phyloP scores from a whole-genome alignment of 2,329 filamentous ascomycete species.

The Aspergillus pseudoglaucus region DNA sequence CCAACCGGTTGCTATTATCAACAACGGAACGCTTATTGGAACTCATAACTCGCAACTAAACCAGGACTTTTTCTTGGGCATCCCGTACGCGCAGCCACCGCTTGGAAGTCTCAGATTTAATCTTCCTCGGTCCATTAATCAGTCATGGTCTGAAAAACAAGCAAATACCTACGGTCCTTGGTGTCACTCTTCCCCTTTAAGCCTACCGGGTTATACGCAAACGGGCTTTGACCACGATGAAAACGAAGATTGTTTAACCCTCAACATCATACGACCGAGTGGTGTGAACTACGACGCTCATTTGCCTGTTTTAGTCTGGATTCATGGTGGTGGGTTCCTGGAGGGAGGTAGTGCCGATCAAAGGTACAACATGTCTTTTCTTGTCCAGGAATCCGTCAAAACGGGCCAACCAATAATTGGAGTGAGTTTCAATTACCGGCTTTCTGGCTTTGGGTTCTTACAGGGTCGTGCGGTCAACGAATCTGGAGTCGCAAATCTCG shows the following conservation, averaged over 20 bases:
- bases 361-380: constrained; percentile 53
- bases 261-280: constrained; percentile 15
- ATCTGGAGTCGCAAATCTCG: constrained; percentile 20
- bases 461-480: constrained; percentile 24
- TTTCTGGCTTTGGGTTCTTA: constrained; percentile 47
- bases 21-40: constrained; percentile 11
- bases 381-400: constrained; percentile 47
- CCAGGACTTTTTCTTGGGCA: constrained; percentile 15
- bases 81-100: constrained; percentile 13
- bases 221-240: constrained; percentile 3
- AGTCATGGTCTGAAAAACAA: constrained; percentile 2
- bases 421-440: constrained; percentile 47
- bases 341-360: constrained; percentile 20
- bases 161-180: constrained; percentile 5
- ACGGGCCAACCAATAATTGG: constrained; percentile 45
- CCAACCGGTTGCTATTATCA: background rate
- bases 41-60: constrained; percentile 4
- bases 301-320: constrained; percentile 15
- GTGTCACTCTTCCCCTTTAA: constrained; percentile 1
- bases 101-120: constrained; percentile 5
- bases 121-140: constrained; percentile 6
- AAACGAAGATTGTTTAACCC: constrained; percentile 16
- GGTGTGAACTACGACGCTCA: background rate
- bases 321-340: constrained; percentile 40
- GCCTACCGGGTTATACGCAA: constrained; percentile 2